phyloP scores from a whole-genome alignment of 2,329 filamentous ascomycete genomes.

The Clonostachys sp. region DNA sequence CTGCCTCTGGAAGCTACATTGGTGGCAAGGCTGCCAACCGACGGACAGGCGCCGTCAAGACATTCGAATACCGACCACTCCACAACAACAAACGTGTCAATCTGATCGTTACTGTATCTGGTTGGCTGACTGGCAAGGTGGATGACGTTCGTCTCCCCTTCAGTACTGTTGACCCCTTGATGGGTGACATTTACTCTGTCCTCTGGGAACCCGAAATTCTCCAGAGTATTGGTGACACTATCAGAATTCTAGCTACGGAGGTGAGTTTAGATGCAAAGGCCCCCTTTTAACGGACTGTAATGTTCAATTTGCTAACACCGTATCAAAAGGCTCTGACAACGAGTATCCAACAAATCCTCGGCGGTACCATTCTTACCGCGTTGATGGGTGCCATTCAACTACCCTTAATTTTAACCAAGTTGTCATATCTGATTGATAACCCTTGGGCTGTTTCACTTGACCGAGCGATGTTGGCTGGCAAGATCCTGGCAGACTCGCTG shows the following conservation, averaged over 20 bases:
- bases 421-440: conserved; percentile 96
- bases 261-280: conserved; percentile 43
- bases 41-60: conserved; percentile 86
- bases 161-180: conserved; percentile 93
- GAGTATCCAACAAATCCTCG: conserved; percentile 91
- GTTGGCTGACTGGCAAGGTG: conserved; percentile 97
- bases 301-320: background rate
- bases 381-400: conserved; percentile 91
- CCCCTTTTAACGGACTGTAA: background rate
- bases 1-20: conserved; percentile 81
- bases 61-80: conserved; percentile 92
- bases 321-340: conserved; percentile 77
- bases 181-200: conserved; percentile 97
- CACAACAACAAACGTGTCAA: conserved; percentile 99
- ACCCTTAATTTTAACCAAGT: conserved; percentile 88
- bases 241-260: conserved; percentile 97
- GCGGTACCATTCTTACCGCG: conserved; percentile 79
- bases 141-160: conserved; percentile 95
- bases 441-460: conserved; percentile 97
- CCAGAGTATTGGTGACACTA: conserved; percentile 95
- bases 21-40: conserved; percentile 81
- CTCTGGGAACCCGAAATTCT: conserved; percentile 99
- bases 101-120: conserved; percentile 88
- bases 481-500: conserved; percentile 91
- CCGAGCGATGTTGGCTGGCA: conserved; percentile 79